Evolutionary conservation across 805 yeast genomes (phyloP), one percentile per base, ranked within the genome.

Genomic region (Candida sonorensis): DNA sequence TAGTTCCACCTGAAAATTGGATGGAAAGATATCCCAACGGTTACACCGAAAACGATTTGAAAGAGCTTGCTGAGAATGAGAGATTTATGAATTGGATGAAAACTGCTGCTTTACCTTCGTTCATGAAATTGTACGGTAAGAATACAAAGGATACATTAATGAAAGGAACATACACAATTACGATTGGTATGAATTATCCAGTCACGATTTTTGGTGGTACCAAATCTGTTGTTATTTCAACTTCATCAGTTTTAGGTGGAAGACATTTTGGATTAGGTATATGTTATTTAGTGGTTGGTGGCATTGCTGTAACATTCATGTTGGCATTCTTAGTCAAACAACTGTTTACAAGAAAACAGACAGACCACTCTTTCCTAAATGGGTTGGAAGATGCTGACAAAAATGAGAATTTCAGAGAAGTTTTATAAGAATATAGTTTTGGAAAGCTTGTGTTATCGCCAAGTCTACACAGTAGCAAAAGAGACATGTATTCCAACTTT

Each of bases 1-100:
- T 90, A 27, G 92, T 79, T 3, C 98, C 98, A 10, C 98, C 98
- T 5, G 95, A 92, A 32, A 85, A 82, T 61, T 90, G 98, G 98
- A 65, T 61, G 25, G 68, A 72, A 41, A 62, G 51, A 61, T 90
- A 59, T 55, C 97, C 97, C 2, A 61, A 87, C 38, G 97, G 97
- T 0, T 90, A 92, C 61, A 85, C 81, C n/a, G 77, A 72, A 21
- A 74, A 73, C 5, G 86, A 85, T 55, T 46, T 90, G 39, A 95
- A 94, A 3, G 80, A 83, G 51, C 53, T 90, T 29, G 68, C 83
- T 2, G 53, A 61, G 23, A 78, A 92, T 86, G 90, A 85, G 52
- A 78, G 78, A 43, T 72, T 90, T 46, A 95, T 87, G 64, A 90
- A 87, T 57, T 90, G 98, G 98, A 90, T 90, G 97, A 75, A 94